Evolutionary conservation across 2,329 filamentous ascomycete genomes (phyloP).

Genomic region (Aureobasidium sp.): DNA sequence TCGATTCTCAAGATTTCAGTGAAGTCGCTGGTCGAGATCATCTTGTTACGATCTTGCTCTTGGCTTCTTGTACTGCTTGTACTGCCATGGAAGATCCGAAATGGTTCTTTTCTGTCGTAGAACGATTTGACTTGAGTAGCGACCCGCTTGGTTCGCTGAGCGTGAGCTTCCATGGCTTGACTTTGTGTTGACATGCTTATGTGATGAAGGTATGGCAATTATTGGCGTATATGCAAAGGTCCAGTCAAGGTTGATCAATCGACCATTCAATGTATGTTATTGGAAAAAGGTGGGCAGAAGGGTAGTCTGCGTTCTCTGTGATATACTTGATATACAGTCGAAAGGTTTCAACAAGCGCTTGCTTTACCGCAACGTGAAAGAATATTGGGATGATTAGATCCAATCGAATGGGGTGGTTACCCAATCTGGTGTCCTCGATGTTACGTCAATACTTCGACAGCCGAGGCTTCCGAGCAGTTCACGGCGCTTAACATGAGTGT

Average conservation of each 20-base stretch:
- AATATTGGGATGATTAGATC: neutral
- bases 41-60: slow-evolving; percentile 33
- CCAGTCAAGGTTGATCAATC: neutral
- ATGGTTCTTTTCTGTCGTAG: slow-evolving; percentile 40
- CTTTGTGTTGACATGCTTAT: neutral
- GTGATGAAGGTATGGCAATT: too few relatives aligned
- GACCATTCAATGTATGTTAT: neutral
- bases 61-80: slow-evolving; percentile 46
- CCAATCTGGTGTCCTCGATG: neutral
- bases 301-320: neutral
- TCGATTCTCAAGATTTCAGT: slow-evolving; percentile 42
- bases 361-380: neutral
- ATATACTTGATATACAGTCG: neutral
- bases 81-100: slow-evolving; percentile 52
- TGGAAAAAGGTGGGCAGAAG: neutral
- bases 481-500: neutral
- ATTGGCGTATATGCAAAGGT: neutral
- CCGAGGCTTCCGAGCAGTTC: neutral
- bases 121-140: slow-evolving; percentile 39
- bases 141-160: slow-evolving; percentile 22
- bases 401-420: neutral
- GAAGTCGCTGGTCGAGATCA: slow-evolving; percentile 45
- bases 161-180: neutral
- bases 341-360: neutral
- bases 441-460: slow-evolving; percentile 7